Evolutionary conservation across 148 eudicot species (phyloP), one percentile per base, ranked within the genome.

Genomic region (Limonium bicolor): DNA sequence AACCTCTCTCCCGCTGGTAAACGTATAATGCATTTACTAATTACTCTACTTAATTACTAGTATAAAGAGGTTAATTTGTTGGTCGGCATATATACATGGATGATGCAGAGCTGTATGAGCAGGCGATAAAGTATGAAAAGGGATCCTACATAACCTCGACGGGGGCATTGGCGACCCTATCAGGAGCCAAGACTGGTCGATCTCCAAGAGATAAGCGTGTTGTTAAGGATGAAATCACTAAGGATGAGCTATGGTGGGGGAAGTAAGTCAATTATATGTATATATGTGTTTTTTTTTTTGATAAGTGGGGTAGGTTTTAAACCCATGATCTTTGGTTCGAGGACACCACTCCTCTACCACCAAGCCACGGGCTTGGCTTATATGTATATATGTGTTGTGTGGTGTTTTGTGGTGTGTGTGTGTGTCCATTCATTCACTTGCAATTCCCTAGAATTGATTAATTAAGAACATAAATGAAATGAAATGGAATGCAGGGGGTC

Each of bases 1-100:
- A 86, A 86, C 48, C 93, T 82, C 49, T 78, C 96, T n/a, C 96
- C 96, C 25, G 93, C 93, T 1, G 96, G 96, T 82, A 60, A 16
- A 20, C 19, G 4, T 20, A 9, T 15, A 11, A 4, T 4, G 42
- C 19, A 38, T 15, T 14, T 15, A 38, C 14, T 4, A 38, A 9
- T n/a, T 20, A 22, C 13, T 38, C 19, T 2, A 38, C 19, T n/a
- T n/a, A n/a, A n/a, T n/a, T n/a, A n/a, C n/a, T n/a, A n/a, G n/a
- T n/a, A n/a, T n/a, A n/a, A n/a, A n/a, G n/a, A n/a, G n/a, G n/a
- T n/a, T n/a, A n/a, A n/a, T n/a, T n/a, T n/a, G n/a, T n/a, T n/a
- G n/a, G n/a, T n/a, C n/a, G n/a, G n/a, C n/a, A 32, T n/a, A n/a
- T n/a, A n/a, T 7, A 19, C 34, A 29, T 14, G 34, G 37, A 12